Base-by-base conservation (phyloP, 2,329 filamentous ascomycete species). In the Fusarium pseudoanthophilum region DNA sequence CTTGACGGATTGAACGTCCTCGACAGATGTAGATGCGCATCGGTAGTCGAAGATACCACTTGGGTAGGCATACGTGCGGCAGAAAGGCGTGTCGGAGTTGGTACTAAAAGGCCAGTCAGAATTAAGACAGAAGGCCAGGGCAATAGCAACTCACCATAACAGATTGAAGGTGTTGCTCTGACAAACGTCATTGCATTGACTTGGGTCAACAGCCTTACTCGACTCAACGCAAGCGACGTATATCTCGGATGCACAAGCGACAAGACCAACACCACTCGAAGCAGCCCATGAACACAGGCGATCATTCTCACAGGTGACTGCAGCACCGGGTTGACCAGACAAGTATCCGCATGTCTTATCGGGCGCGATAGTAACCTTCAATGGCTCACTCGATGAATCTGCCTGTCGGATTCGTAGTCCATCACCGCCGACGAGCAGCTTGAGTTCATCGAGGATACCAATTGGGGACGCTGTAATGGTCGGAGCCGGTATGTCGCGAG, bases 11-110 rank as follows among this genome's bases (percentile, higher is more conserved):
- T 65, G 63, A 1, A 21, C 5, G 1, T 20, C 1, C 1, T 30
- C 39, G 4, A 65, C 40, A 0, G 60, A 5, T 4, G 63, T 30
- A 5, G 63, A 65, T 4, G 60, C 63, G 2, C 63, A 65, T 21
- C 63, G 42, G 2, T 34, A 65, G 13, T 64, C 60, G 24, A 1
- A 2, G 3, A 65, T 5, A 2, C 60, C 63, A 2, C 63, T n/a
- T 11, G 60, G 60, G 14, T 24, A 65, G 10, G 5, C 8, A n/a
- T 65, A 65, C 1, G 63, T 65, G n/a, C 63, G 63, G 2, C 63
- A 65, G 1, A 40, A 57, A 10, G 63, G 63, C 2, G 5, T 18
- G 0, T 65, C 40, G 5, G 34, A 30, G 2, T 64, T 2, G 2
- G 63, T 65, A 24, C 63, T 65, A 2, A 0, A 26, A 21, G 7